Evolutionary conservation across 2,329 filamentous ascomycete species (phyloP), one percentile per base, ranked within the genome.

Genomic region (Trichoderma lentiforme): DNA sequence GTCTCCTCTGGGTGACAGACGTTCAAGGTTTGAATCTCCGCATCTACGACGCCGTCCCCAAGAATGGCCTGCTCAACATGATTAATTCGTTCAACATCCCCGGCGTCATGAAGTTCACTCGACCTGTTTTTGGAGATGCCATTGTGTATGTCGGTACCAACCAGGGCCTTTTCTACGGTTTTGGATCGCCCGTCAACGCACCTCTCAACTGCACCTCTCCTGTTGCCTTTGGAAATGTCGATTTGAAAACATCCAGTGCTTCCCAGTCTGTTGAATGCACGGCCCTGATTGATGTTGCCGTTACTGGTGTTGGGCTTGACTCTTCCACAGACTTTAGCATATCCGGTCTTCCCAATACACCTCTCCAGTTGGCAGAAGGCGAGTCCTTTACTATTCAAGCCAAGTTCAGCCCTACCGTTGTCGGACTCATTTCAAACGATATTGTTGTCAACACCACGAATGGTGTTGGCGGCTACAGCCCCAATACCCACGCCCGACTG

Each of bases 81-180:
- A 82, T 89, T 73, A 84, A 85, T 36, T 82, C 82, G 1, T 88
- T 89, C 74, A 84, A 84, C 30, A 82, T 89, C 14, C 81, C 83
- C 0, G 86, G 85, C 0, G 83, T 85, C 4, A 86, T 83, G 60
- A 90, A 90, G 78, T 90, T 90, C 73, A 85, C 84, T 3, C 83
- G 87, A 2, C 86, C 88, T 1, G 86, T 88, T 3, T 89, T 90
- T 71, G 88, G 88, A 7, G 83, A 90, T 71, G 87, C 86, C 0
- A 83, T 84, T 71, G 83, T 85, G 3, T 90, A 89, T 73, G 77
- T 89, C n/a, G 86, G 85, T 11, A 86, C 84, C 1, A 85, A 80
- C 3, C 78, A 80, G 28, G 88, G 88, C 4, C 84, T 80, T 70
- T 76, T 90, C 24, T 88, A 89, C 34, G 87, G 82, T 2, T 89